Conservation (phyloP, 331 rosid genomes). For the Malus hybrid region DNA sequence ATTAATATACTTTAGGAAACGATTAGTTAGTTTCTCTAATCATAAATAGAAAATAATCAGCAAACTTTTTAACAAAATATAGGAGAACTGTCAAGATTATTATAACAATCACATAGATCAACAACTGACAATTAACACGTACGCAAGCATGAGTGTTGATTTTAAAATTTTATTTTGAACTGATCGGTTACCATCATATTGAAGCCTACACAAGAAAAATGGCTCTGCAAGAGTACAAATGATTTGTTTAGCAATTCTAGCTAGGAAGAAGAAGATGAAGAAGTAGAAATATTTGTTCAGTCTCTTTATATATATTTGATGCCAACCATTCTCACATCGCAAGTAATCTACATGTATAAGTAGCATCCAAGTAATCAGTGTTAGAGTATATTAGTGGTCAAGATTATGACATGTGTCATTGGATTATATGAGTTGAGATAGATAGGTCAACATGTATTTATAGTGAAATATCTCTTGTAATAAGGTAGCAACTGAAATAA, state of each 20-base stretch:
- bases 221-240: background rate
- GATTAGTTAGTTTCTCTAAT: too few relatives aligned
- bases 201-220: background rate
- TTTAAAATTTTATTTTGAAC: background rate
- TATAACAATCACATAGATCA: too few relatives aligned
- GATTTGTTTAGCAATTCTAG: background rate
- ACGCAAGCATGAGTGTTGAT: background rate
- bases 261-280: background rate
- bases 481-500: too few relatives aligned
- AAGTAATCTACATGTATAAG: conserved; percentile 10
- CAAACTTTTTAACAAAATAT: too few relatives aligned
- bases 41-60: too few relatives aligned
- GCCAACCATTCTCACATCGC: background rate
- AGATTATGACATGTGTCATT: too few relatives aligned
- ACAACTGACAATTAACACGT: background rate
- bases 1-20: too few relatives aligned
- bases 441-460: too few relatives aligned
- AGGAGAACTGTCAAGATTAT: too few relatives aligned
- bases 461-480: too few relatives aligned
- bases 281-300: background rate
- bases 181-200: background rate
- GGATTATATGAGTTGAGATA: too few relatives aligned
- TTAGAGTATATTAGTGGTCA: too few relatives aligned
- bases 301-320: background rate
- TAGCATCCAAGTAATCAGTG: background rate